phyloP scores from a whole-genome alignment of 2,329 filamentous ascomycete species.

The Microascus cirrosus region DNA sequence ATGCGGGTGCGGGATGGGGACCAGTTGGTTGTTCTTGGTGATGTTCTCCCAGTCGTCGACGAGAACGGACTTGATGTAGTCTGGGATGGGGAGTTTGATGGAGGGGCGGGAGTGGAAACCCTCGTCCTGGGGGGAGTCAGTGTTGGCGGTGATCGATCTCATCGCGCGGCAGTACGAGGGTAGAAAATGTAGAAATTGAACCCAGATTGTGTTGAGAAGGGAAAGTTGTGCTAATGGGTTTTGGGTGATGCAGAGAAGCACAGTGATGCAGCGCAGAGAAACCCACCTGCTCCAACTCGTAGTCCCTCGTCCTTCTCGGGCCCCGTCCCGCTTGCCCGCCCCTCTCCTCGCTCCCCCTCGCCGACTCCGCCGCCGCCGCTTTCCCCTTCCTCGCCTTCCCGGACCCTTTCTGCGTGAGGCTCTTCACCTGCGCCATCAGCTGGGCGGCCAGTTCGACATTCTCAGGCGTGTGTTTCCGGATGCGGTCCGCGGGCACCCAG shows the following conservation, averaged over 20 bases:
- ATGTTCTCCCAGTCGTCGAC: constrained; percentile 99
- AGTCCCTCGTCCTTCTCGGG: constrained; percentile 65
- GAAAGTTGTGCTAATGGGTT: not conserved
- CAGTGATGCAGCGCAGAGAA: not conserved
- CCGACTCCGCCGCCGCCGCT: constrained; percentile 47
- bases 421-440: constrained; percentile 57
- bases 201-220: not conserved
- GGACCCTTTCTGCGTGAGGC: constrained; percentile 33
- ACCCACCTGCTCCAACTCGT: constrained; percentile 72
- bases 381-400: constrained; percentile 40
- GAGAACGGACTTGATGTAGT: constrained; percentile 80
- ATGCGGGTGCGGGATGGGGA: constrained; percentile 67
- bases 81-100: constrained; percentile 76
- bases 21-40: constrained; percentile 86
- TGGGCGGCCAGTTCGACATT: constrained; percentile 80
- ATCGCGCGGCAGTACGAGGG: not conserved
- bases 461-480: constrained; percentile 89
- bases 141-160: not conserved
- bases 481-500: constrained; percentile 88
- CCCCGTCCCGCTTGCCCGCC: constrained; percentile 50
- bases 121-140: constrained; percentile 57
- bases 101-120: constrained; percentile 73
- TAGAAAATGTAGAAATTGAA: not conserved
- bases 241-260: not conserved
- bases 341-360: constrained; percentile 68